phyloP scores from a whole-genome alignment of 2,329 filamentous ascomycete genomes.

The Hymenoscyphus fraxineus region DNA sequence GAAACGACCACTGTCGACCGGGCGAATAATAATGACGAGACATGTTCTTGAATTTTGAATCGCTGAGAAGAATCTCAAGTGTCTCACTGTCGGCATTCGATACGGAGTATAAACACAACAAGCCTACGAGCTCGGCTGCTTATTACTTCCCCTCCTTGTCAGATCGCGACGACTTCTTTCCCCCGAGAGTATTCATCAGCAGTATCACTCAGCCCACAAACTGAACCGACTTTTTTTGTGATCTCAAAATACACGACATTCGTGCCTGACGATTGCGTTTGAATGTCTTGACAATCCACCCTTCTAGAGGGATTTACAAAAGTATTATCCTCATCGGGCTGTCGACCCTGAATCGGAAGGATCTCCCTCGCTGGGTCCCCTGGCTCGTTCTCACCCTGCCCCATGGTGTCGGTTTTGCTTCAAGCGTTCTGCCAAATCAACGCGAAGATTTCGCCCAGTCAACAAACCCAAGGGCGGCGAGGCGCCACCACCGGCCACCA shows the following conservation, averaged over 20 bases:
- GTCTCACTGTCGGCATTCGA: neutral
- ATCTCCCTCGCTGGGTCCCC: conserved; percentile 9
- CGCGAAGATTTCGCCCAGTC: conserved; percentile 6
- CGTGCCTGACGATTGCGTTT: neutral
- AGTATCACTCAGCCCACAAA: neutral
- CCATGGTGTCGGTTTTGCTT: conserved; percentile 20
- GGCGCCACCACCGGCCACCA: neutral
- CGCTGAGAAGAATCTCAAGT: neutral
- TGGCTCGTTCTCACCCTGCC: conserved; percentile 6
- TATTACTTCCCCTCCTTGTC: conserved; percentile 7
- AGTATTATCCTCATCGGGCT: conserved; percentile 10
- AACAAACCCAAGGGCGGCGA: conserved; percentile 10
- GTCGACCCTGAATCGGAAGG: conserved; percentile 10
- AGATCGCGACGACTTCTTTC: neutral
- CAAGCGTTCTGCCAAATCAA: conserved; percentile 1
- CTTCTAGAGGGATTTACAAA: neutral
- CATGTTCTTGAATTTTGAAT: neutral
- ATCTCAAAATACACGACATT: neutral
- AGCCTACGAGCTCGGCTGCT: conserved; percentile 6
- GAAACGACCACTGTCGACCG: neutral
- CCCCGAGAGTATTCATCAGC: neutral
- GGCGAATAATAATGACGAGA: neutral
- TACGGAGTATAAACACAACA: neutral
- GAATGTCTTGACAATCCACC: neutral
- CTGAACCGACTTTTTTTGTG: neutral